Percentiles rank a stretch among this genome's conserved stretches.
These are phyloP conservation scores for Fusarium newnesense DNA, from an alignment of 2,329 filamentous ascomycete species.

Conservation along the genomic window DNA sequence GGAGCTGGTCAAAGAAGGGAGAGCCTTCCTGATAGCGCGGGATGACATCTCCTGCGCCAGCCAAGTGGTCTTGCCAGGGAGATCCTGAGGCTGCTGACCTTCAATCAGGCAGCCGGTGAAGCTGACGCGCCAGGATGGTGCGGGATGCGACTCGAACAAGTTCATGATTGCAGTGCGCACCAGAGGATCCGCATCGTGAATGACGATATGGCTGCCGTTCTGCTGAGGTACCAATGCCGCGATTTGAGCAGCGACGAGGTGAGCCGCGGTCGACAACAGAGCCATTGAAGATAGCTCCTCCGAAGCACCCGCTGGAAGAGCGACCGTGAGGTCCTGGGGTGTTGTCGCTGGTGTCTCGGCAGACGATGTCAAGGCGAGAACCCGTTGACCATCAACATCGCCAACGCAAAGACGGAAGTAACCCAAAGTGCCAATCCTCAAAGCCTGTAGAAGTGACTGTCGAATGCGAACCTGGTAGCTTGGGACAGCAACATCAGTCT, in stretches of 20 bases:
- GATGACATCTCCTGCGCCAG: background rate
- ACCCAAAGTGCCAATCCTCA: background rate
- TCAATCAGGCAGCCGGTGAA: background rate
- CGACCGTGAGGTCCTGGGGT: background rate
- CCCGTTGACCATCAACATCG: background rate
- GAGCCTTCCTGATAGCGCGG: background rate
- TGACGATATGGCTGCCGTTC: background rate
- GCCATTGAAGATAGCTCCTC: background rate
- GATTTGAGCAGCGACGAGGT: background rate
- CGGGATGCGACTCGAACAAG: background rate
- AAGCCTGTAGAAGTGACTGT: background rate
- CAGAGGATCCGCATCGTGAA: background rate
- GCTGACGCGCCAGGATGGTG: background rate
- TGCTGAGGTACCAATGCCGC: background rate
- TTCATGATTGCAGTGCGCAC: background rate
- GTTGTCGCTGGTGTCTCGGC: background rate
- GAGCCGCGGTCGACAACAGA: background rate
- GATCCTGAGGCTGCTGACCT: background rate
- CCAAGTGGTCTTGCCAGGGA: background rate
- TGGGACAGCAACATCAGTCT: background rate
- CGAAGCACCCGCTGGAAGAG: background rate
- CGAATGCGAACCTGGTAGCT: background rate
- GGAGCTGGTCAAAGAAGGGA: background rate
- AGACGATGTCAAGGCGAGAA: background rate
- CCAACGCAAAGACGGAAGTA: slow-evolving; percentile 6